phyloP scores from a whole-genome alignment of 2,329 filamentous ascomycete species.

The Clarireedia sp. region DNA sequence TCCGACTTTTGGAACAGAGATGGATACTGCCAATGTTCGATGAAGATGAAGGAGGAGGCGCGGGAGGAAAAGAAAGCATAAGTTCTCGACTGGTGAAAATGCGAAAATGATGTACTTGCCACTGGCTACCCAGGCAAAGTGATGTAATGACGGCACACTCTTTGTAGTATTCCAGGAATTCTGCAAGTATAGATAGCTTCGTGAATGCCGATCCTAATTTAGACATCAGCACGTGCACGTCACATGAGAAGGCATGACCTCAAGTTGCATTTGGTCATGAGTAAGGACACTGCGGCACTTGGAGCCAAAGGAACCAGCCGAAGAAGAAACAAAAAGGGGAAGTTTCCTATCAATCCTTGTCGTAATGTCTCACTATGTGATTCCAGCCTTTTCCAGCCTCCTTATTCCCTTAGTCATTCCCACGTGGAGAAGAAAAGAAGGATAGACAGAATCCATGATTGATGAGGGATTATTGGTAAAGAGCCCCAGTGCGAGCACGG shows the following conservation, averaged over 20 bases:
- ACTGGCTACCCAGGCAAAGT: no score
- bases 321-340: conserved; percentile 1
- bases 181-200: no score
- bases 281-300: neutral
- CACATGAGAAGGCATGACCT: neutral
- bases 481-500: neutral
- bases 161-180: no score
- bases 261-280: neutral
- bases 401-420: conserved; percentile 4
- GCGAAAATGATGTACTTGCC: no score
- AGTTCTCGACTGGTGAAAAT: no score
- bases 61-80: no score
- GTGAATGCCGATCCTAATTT: no score
- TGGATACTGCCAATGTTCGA: no score
- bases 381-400: conserved; percentile 1
- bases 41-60: no score
- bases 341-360: neutral
- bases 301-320: neutral
- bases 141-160: no score
- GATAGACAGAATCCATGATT: neutral
- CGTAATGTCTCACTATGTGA: conserved; percentile 1
- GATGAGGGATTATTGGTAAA: neutral
- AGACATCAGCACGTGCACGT: no score
- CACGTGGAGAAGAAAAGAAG: conserved; percentile 1
- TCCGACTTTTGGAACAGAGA: no score